These are phyloP conservation scores for Pyrrhoderma noxium DNA, from an alignment of 1,284 basidiomycete genomes.

Conservation along the genomic window DNA sequence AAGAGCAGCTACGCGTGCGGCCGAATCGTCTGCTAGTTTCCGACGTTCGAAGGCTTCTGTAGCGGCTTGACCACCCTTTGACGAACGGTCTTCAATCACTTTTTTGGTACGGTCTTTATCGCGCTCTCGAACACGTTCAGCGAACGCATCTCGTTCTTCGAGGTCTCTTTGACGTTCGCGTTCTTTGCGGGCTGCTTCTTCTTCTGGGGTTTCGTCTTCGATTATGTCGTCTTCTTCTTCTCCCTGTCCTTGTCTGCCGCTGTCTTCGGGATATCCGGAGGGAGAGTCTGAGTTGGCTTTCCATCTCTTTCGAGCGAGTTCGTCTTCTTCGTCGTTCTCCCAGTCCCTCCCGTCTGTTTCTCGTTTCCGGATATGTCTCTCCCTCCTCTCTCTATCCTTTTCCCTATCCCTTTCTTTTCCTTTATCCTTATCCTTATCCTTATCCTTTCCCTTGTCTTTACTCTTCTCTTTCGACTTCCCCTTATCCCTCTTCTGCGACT, in stretches of 20 bases:
- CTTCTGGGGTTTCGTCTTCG: conserved; percentile 46
- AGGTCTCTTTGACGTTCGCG: conserved; percentile 74
- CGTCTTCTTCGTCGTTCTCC: conserved; percentile 79
- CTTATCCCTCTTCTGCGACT: conserved; percentile 35
- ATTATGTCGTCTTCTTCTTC: conserved; percentile 27
- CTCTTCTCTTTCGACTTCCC: background rate
- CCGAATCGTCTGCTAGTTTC: conserved; percentile 78
- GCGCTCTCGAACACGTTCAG: conserved; percentile 77
- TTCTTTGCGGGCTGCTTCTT: conserved; percentile 66
- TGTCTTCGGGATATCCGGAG: too few relatives aligned
- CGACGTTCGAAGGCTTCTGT: conserved; percentile 79
- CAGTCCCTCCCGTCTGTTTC: conserved; percentile 75
- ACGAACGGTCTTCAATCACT: conserved; percentile 88
- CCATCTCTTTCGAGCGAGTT: conserved; percentile 61
- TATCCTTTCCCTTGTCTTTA: conserved; percentile 32
- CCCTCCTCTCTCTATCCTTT: conserved; percentile 43
- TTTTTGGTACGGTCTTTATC: conserved; percentile 86
- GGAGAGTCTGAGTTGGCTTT: too few relatives aligned
- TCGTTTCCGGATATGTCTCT: conserved; percentile 68
- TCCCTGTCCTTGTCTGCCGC: conserved; percentile 25
- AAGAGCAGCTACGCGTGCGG: conserved; percentile 72
- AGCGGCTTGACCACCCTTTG: conserved; percentile 62
- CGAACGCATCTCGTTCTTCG: conserved; percentile 88
- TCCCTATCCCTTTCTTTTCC: conserved; percentile 21
- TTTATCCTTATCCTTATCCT: conserved; percentile 37